Percentiles rank a stretch among this genome's conserved stretches.
Conservation (phyloP, 768 basidiomycete genomes). For the Trametes maxima region DNA sequence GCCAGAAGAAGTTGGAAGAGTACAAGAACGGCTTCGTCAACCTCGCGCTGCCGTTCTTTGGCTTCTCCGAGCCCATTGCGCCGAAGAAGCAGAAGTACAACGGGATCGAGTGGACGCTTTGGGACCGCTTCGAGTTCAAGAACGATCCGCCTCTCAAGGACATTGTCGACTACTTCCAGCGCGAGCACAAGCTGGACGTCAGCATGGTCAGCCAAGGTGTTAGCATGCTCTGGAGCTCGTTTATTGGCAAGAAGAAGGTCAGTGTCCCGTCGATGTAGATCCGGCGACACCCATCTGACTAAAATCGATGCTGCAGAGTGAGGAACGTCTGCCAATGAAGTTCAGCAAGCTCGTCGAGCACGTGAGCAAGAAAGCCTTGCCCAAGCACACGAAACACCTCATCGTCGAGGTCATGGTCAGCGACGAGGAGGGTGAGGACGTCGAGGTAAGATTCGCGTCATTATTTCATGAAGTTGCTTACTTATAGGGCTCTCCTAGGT, state of each 20-base stretch:
- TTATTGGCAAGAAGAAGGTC: conserved; percentile 92
- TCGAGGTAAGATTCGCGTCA: conserved; percentile 62
- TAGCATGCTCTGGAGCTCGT: conserved; percentile 97
- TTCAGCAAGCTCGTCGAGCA: conserved; percentile 90
- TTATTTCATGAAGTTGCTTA: background rate
- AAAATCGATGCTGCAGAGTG: conserved; percentile 53
- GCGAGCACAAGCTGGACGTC: conserved; percentile 82
- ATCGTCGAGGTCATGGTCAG: conserved; percentile 93
- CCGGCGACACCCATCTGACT: background rate
- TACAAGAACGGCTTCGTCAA: conserved; percentile 99
- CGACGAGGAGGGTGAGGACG: conserved; percentile 92
- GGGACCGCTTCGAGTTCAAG: conserved; percentile 95
- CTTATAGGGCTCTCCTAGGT: conserved; percentile 48
- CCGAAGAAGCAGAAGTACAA: conserved; percentile 90
- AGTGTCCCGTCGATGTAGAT: conserved; percentile 22
- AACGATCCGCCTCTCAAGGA: conserved; percentile 88
- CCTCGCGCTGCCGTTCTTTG: conserved; percentile 97
- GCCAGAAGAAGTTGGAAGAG: conserved; percentile 88
- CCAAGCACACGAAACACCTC: conserved; percentile 79
- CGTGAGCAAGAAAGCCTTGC: conserved; percentile 93
- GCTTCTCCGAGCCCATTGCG: conserved; percentile 95
- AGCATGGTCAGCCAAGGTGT: conserved; percentile 98
- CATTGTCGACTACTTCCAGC: conserved; percentile 82
- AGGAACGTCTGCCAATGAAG: conserved; percentile 85
- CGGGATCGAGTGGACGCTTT: conserved; percentile 91